phyloP scores from a whole-genome alignment of 2,329 filamentous ascomycete genomes.

The Metarhizium rileyi region DNA sequence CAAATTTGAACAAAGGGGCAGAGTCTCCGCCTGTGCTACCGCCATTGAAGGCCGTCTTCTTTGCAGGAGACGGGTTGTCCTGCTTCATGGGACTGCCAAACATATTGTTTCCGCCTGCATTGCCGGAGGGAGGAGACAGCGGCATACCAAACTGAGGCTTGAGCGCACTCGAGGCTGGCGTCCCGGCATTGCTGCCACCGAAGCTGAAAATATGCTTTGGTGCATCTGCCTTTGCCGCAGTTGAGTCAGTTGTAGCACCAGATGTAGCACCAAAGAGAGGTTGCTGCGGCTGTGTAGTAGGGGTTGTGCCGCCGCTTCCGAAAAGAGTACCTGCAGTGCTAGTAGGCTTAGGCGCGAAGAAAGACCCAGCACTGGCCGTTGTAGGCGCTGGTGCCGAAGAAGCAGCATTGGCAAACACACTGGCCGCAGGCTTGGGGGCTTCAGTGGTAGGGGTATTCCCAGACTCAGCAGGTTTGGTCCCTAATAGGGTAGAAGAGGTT shows the following conservation, averaged over 20 bases:
- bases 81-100: slow-evolving; percentile 37
- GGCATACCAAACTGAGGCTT: slow-evolving; percentile 30
- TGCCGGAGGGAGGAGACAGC: slow-evolving; percentile 22
- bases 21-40: slow-evolving; percentile 13
- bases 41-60: slow-evolving; percentile 24
- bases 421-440: slow-evolving; percentile 10
- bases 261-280: slow-evolving; percentile 7
- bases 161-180: slow-evolving; percentile 15
- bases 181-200: slow-evolving; percentile 15
- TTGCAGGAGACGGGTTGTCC: slow-evolving; percentile 28
- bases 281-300: slow-evolving; percentile 10
- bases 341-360: slow-evolving; percentile 18
- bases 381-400: slow-evolving; percentile 7
- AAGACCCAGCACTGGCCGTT: neutral
- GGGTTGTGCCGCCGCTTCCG: slow-evolving; percentile 9
- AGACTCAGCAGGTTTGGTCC: slow-evolving; percentile 20
- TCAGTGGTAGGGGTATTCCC: slow-evolving; percentile 16
- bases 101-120: slow-evolving; percentile 17
- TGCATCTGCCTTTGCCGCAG: slow-evolving; percentile 6
- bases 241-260: slow-evolving; percentile 14
- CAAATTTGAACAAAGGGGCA: slow-evolving; percentile 27
- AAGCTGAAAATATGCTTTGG: slow-evolving; percentile 25
- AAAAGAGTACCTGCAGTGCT: slow-evolving; percentile 7
- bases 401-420: slow-evolving; percentile 8
- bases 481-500: slow-evolving; percentile 23